These are phyloP conservation scores for Bretschneidera sinensis DNA, from an alignment of 345 rosid species.

Conservation along the genomic window DNA sequence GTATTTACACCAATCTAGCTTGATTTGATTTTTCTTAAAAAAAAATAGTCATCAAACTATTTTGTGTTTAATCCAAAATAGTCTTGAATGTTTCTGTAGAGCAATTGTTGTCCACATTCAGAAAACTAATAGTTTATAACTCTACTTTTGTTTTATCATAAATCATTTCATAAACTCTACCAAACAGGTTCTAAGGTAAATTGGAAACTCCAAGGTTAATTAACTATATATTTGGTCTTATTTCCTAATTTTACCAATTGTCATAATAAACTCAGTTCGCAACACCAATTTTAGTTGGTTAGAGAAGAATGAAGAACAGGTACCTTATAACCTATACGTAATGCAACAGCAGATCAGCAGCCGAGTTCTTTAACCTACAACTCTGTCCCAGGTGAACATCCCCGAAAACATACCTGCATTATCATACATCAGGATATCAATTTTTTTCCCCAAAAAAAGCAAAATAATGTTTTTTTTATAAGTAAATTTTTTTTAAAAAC, in stretches of 20 bases:
- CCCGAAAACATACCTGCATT: conserved; percentile 73
- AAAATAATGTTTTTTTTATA: not conserved
- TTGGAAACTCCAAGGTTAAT: not conserved
- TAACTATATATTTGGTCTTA: too few species aligned
- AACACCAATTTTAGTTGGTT: not conserved
- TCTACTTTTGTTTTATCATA: too few species aligned
- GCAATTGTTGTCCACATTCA: too few species aligned
- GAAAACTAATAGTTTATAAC: too few species aligned
- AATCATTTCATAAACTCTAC: too few species aligned
- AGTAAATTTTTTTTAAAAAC: too few species aligned
- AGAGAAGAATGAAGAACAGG: not conserved
- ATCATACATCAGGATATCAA: conserved; percentile 5
- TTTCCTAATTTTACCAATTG: not conserved
- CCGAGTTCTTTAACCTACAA: conserved; percentile 85
- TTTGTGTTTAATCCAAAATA: too few species aligned
- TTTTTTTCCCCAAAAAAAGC: not conserved
- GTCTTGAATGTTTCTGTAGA: too few species aligned
- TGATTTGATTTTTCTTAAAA: too few species aligned
- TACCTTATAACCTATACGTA: conserved; percentile 52
- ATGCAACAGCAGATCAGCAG: conserved; percentile 54
- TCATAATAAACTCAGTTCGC: not conserved
- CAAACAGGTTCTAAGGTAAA: too few species aligned
- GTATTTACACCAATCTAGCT: too few species aligned
- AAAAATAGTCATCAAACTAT: too few species aligned
- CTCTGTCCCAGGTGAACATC: conserved; percentile 98